phyloP scores from a whole-genome alignment of 352 stramenopile genomes.

The Hyaloperonospora arabidopsidis region DNA sequence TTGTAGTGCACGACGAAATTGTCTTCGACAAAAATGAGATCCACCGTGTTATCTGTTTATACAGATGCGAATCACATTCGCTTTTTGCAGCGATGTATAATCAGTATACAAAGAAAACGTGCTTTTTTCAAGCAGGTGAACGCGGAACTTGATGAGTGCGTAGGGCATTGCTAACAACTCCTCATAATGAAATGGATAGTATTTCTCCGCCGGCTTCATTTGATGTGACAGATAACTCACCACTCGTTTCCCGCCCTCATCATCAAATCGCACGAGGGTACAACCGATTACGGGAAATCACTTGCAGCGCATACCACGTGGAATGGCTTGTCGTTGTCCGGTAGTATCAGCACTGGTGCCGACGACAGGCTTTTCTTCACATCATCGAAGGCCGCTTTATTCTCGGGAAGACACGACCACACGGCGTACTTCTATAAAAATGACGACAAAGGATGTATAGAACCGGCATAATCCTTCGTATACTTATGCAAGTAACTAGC shows the following conservation, averaged over 20 bases:
- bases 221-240: neutral
- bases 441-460: slow-evolving; percentile 3
- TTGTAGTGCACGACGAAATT: neutral
- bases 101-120: neutral
- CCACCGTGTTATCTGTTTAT: neutral
- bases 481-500: slow-evolving; percentile 26
- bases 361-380: neutral
- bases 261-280: neutral
- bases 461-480: slow-evolving; percentile 1
- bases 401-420: neutral
- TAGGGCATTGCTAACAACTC: neutral
- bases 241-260: neutral
- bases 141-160: neutral
- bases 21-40: neutral
- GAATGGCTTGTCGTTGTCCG: neutral
- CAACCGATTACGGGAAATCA: neutral
- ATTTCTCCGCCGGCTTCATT: neutral
- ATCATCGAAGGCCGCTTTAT: neutral
- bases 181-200: neutral
- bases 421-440: neutral
- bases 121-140: neutral
- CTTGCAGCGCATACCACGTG: too few species aligned
- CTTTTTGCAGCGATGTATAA: neutral
- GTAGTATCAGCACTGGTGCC: neutral
- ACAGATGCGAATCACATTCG: neutral